A percentile compares a stretch with the other conserved stretches of the same genome.
Evolutionary conservation across 2,329 filamentous ascomycete species (phyloP).

Genomic region (Paecilomyces variotii): DNA sequence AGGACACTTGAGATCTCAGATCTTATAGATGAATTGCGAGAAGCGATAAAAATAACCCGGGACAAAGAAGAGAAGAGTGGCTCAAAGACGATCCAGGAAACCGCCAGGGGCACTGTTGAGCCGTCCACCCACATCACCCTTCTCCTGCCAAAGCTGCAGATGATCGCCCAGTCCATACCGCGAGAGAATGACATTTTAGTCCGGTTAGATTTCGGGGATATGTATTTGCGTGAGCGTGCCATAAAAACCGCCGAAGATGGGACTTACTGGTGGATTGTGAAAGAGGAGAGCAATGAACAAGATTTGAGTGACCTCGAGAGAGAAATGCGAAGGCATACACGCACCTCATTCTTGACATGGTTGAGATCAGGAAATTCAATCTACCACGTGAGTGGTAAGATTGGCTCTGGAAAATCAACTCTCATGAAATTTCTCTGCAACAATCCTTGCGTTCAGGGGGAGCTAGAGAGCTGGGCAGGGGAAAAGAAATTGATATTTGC

Average conservation of each 20-base stretch:
- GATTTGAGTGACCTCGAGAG: background rate
- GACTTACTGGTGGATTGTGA: conserved; percentile 16
- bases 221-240: conserved; percentile 8
- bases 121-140: background rate
- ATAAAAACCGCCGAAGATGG: conserved; percentile 10
- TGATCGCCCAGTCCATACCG: background rate
- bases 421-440: conserved; percentile 38
- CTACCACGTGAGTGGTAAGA: conserved; percentile 39
- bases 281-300: background rate
- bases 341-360: conserved; percentile 18
- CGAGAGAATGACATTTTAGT: conserved; percentile 6
- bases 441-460: conserved; percentile 15
- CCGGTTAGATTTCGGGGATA: conserved; percentile 7
- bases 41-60: background rate
- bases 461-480: conserved; percentile 28
- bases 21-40: background rate
- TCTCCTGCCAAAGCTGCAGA: background rate
- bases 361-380: conserved; percentile 12
- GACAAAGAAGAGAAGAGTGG: background rate
- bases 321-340: conserved; percentile 8
- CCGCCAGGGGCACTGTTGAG: background rate
- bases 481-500: conserved; percentile 20
- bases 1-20: background rate
- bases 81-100: background rate
- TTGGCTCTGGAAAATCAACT: conserved; percentile 42